Evolutionary conservation across 2,329 filamentous ascomycete genomes (phyloP), one percentile per base, ranked within the genome.

Genomic region (Fonsecaea monophora): DNA sequence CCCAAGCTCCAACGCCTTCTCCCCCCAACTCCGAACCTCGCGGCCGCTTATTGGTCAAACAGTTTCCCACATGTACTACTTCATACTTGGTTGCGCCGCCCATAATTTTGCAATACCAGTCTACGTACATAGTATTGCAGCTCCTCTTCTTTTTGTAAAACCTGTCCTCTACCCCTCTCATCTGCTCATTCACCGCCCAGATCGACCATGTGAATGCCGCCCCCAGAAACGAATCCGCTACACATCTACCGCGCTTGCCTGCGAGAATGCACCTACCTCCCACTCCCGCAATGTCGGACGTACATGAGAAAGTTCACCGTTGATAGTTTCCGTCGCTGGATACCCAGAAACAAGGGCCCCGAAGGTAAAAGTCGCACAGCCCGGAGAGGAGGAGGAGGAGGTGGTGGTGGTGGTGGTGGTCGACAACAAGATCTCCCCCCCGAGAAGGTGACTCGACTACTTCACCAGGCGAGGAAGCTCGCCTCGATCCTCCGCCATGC

Each of bases 241-340:
- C 82, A 85, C 73, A 76, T 87, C 54, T 80, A 86, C 69, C 85
- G 87, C 57, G 80, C 82, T 30, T 80, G 87, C 9, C 82, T 89
- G 45, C 84, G 87, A 66, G 84, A 89, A 77, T 82, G 81, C 68
- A 82, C 83, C 63, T 89, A 89, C 72, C 82, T 89, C 45, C 86
- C 87, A 34, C 86, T 89, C 73, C 80, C 83, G 1, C 76, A 80
- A 65, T 84, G 86, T 45, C 82, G 83, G 69, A 62, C 70, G 37
- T 85, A 84, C 76, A 79, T 86, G 75, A 79, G 78, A 65, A 72
- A 79, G 60, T 79, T 86, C 74, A 77, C 85, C 53, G 68, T 83
- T 38, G 69, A 73, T 40, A 79, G 83, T 68, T 88, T 85, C 75
- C 80, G 81, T 60, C 77, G 80, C 35, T 79, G 55, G 35, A 61